A percentile compares a stretch with the other conserved stretches of the same genome.
Conservation (phyloP, 2,329 filamentous ascomycete species). For the Escovopsis sp. region DNA sequence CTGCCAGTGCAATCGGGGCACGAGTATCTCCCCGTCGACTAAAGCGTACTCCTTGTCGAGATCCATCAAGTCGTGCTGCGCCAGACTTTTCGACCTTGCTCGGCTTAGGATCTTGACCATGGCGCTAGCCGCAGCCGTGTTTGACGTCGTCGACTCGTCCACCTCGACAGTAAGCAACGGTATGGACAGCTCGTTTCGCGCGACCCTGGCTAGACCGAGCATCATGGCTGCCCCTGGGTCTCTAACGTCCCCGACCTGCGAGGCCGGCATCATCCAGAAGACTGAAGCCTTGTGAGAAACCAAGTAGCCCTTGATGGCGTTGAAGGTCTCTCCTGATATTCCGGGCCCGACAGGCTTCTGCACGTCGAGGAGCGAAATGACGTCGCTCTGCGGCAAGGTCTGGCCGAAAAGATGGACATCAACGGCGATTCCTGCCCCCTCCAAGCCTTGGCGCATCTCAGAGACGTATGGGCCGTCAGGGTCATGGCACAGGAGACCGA, state of each 20-base stretch:
- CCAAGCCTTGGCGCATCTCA: neutral
- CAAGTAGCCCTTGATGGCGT: constrained; percentile 1
- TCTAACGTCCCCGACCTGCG: constrained; percentile 1
- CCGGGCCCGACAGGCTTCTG: constrained; percentile 1
- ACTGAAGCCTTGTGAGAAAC: neutral
- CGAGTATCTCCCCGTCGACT: constrained; percentile 1
- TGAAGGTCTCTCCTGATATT: neutral
- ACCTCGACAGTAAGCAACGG: constrained; percentile 4
- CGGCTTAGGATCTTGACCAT: neutral
- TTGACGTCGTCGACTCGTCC: neutral
- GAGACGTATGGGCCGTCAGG: neutral
- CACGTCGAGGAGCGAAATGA: constrained; percentile 3
- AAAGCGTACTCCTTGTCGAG: constrained; percentile 5
- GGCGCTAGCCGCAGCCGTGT: neutral
- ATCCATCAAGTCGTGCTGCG: neutral
- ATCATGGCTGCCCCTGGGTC: constrained; percentile 4
- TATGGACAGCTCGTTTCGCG: constrained; percentile 3
- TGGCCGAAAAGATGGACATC: constrained; percentile 2
- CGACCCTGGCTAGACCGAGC: constrained; percentile 3
- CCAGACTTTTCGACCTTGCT: neutral
- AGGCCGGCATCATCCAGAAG: constrained; percentile 1
- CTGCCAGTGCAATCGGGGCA: constrained; percentile 5
- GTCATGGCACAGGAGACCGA: neutral
- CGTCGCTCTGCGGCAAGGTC: neutral
- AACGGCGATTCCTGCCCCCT: neutral